Evolutionary conservation across 2,329 filamentous ascomycete species (phyloP), one percentile per base, ranked within the genome.

Genomic region (Phoma herbarum): DNA sequence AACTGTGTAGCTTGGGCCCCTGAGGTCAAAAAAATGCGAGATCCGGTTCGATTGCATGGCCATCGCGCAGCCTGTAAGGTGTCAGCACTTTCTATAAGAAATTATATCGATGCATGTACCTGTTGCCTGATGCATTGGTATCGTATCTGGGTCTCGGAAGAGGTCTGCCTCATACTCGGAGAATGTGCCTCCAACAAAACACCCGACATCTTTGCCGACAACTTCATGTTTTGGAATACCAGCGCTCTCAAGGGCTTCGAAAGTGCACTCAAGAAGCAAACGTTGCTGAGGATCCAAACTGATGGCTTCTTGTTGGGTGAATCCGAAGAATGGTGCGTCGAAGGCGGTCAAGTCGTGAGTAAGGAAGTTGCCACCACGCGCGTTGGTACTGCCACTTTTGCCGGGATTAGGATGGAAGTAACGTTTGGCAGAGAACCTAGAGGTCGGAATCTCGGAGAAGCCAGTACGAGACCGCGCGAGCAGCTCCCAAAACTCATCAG

Each of bases 181-280:
- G 33, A 62, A 64, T 7, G 58, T 64, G 3, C 60, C 62, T 2
- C 72, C 72, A 4, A 71, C 60, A 48, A 71, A 75, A 20, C 70
- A 67, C 8, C 67, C 69, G 6, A 70, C 61, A 39, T 70, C 60
- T 28, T 66, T 69, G 12, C 75, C 74, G 8, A 73, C 56, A 1
- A 71, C 60, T 3, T 66, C 53, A 16, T 74, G 70, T 33, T 69
- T 65, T 2, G 69, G 64, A 0, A 75, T 59, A 9, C 75, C 76
- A 14, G 69, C 76, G 54, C 68, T 77, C 45, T 81, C 79, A 0
- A 86, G 62, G 0, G 78, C 75, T 60, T 79, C 73, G 23, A 76
- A 77, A 0, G 70, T 67, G 12, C 68, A 67, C 53, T 78, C 75
- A 1, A 78, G 63, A 1, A 75, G 60, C 1, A 73, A 57, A 0